Evolutionary conservation across 129 eudicot species (phyloP).

Genomic region (Pulicaria dysenterica): DNA sequence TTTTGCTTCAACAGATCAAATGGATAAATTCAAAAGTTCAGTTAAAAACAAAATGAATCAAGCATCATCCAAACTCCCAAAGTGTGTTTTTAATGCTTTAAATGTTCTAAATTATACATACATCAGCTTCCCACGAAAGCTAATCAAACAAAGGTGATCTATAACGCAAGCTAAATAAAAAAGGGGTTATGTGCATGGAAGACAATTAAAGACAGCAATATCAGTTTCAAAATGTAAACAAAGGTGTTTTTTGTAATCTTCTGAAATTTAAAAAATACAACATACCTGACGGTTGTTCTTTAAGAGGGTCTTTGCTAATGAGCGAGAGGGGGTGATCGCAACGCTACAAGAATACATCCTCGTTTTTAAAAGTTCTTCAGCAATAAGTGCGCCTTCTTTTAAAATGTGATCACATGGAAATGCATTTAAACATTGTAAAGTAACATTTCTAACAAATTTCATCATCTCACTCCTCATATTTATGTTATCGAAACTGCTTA

Average conservation of each 20-base stretch:
- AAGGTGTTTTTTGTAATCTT: neutral
- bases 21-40: neutral
- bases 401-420: slow-evolving; percentile 72
- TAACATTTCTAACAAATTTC: slow-evolving; percentile 82
- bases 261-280: slow-evolving; percentile 12
- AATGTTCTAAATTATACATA: neutral
- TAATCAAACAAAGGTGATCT: neutral
- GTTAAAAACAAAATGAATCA: neutral
- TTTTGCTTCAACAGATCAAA: neutral
- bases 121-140: neutral
- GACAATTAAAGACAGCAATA: neutral
- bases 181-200: neutral
- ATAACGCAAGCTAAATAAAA: neutral
- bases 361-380: slow-evolving; percentile 81
- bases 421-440: slow-evolving; percentile 64
- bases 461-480: slow-evolving; percentile 66
- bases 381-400: slow-evolving; percentile 78
- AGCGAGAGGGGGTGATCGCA: slow-evolving; percentile 72
- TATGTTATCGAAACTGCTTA: slow-evolving; percentile 44
- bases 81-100: neutral
- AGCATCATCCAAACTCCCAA: neutral
- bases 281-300: slow-evolving; percentile 90
- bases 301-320: slow-evolving; percentile 83
- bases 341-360: slow-evolving; percentile 45
- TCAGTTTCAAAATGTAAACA: neutral